phyloP scores from a whole-genome alignment of 768 basidiomycete species.

The Udeniomyces megalosporus region DNA sequence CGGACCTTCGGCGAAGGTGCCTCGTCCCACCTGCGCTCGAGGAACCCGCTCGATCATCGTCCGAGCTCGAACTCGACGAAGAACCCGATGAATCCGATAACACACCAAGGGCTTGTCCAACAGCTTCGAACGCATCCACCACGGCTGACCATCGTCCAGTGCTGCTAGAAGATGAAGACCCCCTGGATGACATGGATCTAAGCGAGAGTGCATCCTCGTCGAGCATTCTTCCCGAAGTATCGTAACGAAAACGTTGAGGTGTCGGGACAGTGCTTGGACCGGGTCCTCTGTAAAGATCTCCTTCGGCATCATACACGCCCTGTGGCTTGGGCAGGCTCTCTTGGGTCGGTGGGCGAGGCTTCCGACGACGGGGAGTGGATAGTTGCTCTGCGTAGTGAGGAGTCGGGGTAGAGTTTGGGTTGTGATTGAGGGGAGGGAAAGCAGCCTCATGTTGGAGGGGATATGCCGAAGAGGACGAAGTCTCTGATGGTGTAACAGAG shows the following conservation, averaged over 20 bases:
- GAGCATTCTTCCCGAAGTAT: conserved; percentile 6
- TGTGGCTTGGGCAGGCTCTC: neutral
- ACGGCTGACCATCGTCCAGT: neutral
- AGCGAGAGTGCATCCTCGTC: conserved; percentile 15
- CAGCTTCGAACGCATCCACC: conserved; percentile 11
- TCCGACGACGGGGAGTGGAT: conserved; percentile 7
- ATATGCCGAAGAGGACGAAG: no score
- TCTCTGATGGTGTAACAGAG: no score
- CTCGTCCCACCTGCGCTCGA: neutral
- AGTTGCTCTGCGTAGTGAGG: conserved; percentile 14
- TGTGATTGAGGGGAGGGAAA: neutral
- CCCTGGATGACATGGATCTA: neutral
- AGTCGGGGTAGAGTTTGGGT: neutral
- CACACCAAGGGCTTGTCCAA: conserved; percentile 10
- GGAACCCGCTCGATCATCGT: neutral
- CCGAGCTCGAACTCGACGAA: conserved; percentile 4
- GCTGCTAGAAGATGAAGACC: neutral
- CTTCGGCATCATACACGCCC: conserved; percentile 1
- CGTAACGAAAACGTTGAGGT: conserved; percentile 3
- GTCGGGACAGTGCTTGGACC: neutral
- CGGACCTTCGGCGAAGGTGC: conserved; percentile 12
- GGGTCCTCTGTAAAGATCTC: conserved; percentile 13
- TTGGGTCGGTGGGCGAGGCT: neutral
- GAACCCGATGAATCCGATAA: conserved; percentile 11
- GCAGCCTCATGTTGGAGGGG: no score